Base-by-base conservation (phyloP, 2,329 filamentous ascomycete genomes). In the Teratosphaeriaceae sp. region DNA sequence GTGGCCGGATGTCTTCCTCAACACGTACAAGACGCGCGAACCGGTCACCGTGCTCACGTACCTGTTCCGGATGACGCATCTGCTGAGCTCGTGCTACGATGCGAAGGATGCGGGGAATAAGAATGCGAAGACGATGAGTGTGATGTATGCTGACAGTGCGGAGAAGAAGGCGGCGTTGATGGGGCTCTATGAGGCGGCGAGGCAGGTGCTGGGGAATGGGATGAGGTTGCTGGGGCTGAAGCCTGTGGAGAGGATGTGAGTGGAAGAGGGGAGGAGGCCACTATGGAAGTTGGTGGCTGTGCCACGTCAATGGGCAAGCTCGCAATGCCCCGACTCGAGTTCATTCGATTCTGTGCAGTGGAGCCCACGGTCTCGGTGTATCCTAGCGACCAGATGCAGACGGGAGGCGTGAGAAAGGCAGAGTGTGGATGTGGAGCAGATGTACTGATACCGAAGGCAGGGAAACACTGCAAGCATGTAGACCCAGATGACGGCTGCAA, bases 41-140 rank as follows among this genome's bases (percentile, higher is more conserved):
- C 82, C 82, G 0, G 76, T 79, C 1, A 84, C 79, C 0, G 71
- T 84, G 30, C 65, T 85, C 26, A 78, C 75, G 3, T 88, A 90
- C 62, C 72, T 92, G 34, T 92, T 90, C 74, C 87, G 85, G 75
- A 85, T 94, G 81, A 86, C 85, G 2, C 87, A 94, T 65, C 72
- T 79, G 20, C 66, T 94, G 42, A 88, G 82, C 68, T 82, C 78
- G 42, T 88, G 83, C 63, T 94, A 94, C 65, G 85, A 89, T 57
- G 81, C 86, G 47, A 59, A 58, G 40, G 60, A 61, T 27, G 44
- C 49, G 20, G 49, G 37, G 44, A 61, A 61, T 44, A 55, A 52
- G 47, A 61, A 62, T 40, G 58, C 58, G 16, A 62, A 62, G 59
- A 62, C 58, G 20, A 72, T 94, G 48, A 79, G 85, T 59, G 85